These are phyloP conservation scores for Phytophthora capsici DNA, from an alignment of 352 stramenopile genomes.

Conservation along the genomic window DNA sequence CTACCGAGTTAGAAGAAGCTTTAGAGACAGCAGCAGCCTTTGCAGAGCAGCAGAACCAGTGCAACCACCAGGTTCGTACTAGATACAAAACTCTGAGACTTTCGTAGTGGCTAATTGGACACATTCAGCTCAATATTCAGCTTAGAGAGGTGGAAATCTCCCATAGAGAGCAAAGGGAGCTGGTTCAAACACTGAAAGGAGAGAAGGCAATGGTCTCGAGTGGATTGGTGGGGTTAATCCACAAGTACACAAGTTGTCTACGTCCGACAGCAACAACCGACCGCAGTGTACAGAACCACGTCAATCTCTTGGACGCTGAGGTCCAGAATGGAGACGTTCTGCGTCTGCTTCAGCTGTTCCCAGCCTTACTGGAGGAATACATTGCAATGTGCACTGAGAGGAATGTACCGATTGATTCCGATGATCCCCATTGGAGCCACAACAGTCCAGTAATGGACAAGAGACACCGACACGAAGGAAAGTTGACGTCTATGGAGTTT, in stretches of 20 bases:
- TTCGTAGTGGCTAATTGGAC: background rate
- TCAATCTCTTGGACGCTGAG: conserved; percentile 27
- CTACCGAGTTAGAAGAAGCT: conserved; percentile 24
- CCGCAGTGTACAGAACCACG: conserved; percentile 19
- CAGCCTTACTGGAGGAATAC: conserved; percentile 57
- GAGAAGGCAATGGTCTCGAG: conserved; percentile 20
- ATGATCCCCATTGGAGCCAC: background rate
- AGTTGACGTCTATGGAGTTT: background rate
- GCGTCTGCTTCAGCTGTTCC: conserved; percentile 58
- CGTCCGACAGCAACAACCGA: conserved; percentile 19
- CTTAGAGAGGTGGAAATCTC: conserved; percentile 20
- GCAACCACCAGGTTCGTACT: conserved; percentile 39
- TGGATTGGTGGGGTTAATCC: conserved; percentile 24
- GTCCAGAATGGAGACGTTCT: conserved; percentile 43
- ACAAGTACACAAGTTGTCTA: conserved; percentile 27
- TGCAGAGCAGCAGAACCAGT: conserved; percentile 46
- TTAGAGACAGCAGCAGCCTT: conserved; percentile 37
- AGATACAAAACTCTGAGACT: background rate
- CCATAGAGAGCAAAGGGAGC: conserved; percentile 17
- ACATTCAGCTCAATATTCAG: conserved; percentile 24
- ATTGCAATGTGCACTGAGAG: conserved; percentile 10
- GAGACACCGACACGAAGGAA: background rate
- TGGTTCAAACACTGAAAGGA: conserved; percentile 17
- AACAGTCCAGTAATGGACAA: background rate
- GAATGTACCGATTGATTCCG: background rate